phyloP scores from a whole-genome alignment of 257 asterid species.

The Solanum sparsipilum region DNA sequence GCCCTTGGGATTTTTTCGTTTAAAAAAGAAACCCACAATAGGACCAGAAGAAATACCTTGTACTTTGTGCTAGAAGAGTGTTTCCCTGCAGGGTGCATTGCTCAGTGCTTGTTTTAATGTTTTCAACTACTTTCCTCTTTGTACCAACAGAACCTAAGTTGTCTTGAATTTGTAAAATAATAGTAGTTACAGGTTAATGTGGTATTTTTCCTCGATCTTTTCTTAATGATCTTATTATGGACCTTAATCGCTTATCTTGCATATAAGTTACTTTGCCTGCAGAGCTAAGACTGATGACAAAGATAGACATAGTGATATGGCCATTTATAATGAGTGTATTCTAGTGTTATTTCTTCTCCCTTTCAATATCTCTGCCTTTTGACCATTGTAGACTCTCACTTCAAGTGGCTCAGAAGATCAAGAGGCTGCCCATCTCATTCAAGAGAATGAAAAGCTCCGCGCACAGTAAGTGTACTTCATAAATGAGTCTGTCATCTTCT shows the following conservation, averaged over 20 bases:
- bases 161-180: not conserved
- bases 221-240: not conserved
- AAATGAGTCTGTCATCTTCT: not conserved
- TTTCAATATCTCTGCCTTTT: slow-evolving; percentile 7
- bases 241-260: not conserved
- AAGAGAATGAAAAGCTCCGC: slow-evolving; percentile 46
- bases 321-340: not conserved
- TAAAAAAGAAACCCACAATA: not conserved
- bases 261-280: not conserved
- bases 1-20: not conserved
- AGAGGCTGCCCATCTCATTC: slow-evolving; percentile 36
- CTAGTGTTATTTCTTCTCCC: not conserved
- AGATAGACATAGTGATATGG: not conserved
- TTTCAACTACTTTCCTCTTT: not conserved
- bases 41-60: not conserved
- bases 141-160: not conserved
- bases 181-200: not conserved
- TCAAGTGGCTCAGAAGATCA: slow-evolving; percentile 16
- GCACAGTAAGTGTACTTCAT: slow-evolving; percentile 41
- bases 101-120: not conserved
- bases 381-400: slow-evolving; percentile 26
- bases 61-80: not conserved
- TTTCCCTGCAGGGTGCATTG: not conserved
- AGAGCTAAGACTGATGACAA: not conserved
- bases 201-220: not conserved